A percentile compares a stretch with the other conserved stretches of the same genome.
phyloP scores from a whole-genome alignment of 208 protist species.

The Angomonas deanei region DNA sequence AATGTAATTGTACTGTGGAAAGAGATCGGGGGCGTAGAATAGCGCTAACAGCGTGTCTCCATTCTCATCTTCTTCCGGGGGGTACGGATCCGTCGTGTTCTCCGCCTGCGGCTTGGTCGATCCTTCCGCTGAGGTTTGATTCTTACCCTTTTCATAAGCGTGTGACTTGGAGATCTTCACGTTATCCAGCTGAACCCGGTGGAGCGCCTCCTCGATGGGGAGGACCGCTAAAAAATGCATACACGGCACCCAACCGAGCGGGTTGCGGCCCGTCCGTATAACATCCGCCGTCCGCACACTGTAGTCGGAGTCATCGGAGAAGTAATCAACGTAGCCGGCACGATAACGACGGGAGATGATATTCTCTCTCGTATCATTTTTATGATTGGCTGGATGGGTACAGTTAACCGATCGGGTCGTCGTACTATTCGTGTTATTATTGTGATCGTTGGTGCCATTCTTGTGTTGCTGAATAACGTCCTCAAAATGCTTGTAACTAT shows the following conservation, averaged over 20 bases:
- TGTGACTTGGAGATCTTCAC: too few relatives aligned
- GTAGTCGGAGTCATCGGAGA: neutral
- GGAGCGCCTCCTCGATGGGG: constrained; percentile 3
- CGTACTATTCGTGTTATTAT: neutral
- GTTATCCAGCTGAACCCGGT: neutral
- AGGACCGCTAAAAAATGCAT: constrained; percentile 8
- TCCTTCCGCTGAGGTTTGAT: neutral
- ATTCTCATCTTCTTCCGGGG: constrained; percentile 23
- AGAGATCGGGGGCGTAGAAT: constrained; percentile 55
- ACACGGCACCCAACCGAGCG: constrained; percentile 18
- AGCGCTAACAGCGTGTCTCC: constrained; percentile 26
- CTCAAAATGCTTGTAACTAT: neutral
- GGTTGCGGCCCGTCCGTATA: neutral
- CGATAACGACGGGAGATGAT: neutral
- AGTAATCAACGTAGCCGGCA: neutral
- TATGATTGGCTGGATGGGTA: too few relatives aligned
- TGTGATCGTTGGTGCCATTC: neutral
- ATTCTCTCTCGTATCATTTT: too few relatives aligned
- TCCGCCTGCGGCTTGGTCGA: neutral
- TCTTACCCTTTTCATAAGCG: neutral
- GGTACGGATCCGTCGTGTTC: constrained; percentile 10
- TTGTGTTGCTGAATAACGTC: neutral
- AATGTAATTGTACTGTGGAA: constrained; percentile 46
- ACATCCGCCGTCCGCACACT: neutral
- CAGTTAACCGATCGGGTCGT: too few relatives aligned